Evolutionary conservation across 106 monocot genomes (phyloP), one percentile per base, ranked within the genome.

Genomic region (Dactylorhiza incarnata): DNA sequence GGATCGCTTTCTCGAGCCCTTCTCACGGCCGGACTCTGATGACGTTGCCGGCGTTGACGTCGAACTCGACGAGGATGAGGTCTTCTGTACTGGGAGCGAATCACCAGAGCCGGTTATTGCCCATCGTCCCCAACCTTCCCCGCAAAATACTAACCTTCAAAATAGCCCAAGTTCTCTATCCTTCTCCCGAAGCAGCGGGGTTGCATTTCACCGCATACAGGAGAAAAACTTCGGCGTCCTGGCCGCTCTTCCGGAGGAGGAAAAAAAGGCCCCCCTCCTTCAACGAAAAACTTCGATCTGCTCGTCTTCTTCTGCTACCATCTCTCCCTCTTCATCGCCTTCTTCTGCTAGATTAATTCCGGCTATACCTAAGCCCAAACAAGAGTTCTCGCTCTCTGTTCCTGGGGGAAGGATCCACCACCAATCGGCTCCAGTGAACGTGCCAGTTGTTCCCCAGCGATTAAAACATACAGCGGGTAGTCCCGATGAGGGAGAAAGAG

Each of bases 21-120:
- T 77, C 62, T 10, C 78, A 56, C 17, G 76, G 71, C 11, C 45
- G 73, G 47, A 53, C 68, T 24, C 74, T 13, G 44, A 66, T 52
- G 86, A 71, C 45, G 87, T 9, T 3, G 72, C 14, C 9, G 48
- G 52, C 68, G 45, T 68, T 29, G 45, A 66, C 53, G 86, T 74
- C 49, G 92, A 92, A 63, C 83, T 92, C 68, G 71, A 89, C 71
- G 92, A 92, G 83, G 85, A 83, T 53, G 92, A 92, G 5, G 79
- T 92, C 24, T 81, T 92, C 73, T 85, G 79, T 75, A 78, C 86
- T 25, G 79, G 72, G 2, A 55, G n/a, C 62, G 43, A 29, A 15
- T 48, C 13, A 43, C 14, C 79, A n/a, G 5, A 65, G 14, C n/a
- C 17, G 45, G 17, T 17, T 5, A 10, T 16, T 49, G 9, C 37